Conservation (phyloP, 176 grass and related monocot species). For the Aegilops umbellulata region DNA sequence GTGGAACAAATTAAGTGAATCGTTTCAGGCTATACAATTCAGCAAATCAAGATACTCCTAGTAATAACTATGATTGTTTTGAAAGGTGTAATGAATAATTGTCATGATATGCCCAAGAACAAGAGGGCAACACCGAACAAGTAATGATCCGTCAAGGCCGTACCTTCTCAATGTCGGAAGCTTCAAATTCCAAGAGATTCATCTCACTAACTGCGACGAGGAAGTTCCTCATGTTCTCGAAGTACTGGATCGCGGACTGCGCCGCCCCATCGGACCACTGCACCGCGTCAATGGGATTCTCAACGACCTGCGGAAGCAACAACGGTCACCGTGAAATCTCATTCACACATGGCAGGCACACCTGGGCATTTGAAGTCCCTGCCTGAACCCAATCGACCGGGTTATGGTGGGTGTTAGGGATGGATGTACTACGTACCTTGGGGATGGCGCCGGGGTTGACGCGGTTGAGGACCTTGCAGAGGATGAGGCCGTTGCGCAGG, state of each 20-base stretch:
- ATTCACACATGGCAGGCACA: too few relatives aligned
- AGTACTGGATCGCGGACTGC: slow-evolving; percentile 85
- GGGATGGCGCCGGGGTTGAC: slow-evolving; percentile 71
- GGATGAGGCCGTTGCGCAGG: slow-evolving; percentile 71
- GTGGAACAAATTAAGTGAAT: neutral
- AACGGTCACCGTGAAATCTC: neutral
- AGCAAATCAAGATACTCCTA: neutral
- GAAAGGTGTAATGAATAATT: neutral
- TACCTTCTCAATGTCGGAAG: slow-evolving; percentile 87
- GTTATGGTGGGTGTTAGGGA: neutral
- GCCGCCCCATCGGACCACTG: slow-evolving; percentile 69
- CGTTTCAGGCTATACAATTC: neutral
- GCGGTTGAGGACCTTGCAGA: slow-evolving; percentile 86
- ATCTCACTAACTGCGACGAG: slow-evolving; percentile 71
- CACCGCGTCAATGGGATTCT: slow-evolving; percentile 57
- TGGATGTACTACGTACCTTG: slow-evolving; percentile 42
- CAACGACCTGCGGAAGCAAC: slow-evolving; percentile 49
- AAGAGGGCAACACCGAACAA: neutral
- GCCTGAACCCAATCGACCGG: neutral
- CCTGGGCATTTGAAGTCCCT: neutral
- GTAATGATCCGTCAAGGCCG: too few relatives aligned
- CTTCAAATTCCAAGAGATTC: slow-evolving; percentile 79
- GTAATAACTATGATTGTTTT: neutral
- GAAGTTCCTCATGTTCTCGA: slow-evolving; percentile 91
- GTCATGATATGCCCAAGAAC: neutral